Base-by-base conservation (phyloP, 2,329 filamentous ascomycete species). In the Trichoderma lentiforme region DNA sequence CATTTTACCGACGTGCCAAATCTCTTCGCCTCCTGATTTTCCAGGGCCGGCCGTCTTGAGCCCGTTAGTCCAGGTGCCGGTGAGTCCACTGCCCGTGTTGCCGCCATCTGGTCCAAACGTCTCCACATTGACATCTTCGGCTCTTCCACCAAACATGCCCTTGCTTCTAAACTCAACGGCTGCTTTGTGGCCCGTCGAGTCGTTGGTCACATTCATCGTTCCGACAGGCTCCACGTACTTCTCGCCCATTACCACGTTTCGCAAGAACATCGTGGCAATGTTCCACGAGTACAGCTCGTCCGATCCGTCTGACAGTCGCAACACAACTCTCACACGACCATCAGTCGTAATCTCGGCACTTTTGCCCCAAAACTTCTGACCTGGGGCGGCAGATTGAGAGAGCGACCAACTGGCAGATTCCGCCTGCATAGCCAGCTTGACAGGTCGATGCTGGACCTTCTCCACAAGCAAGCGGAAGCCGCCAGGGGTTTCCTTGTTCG, bases 291-390 rank as follows among this genome's bases (percentile, higher is more conserved):
- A 99, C 73, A 90, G 87, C 79, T 98, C 95, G 70, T 93, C 92
- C 1, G 85, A 88, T 2, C 88, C 87, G 79, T 96, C 88, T 0
- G 85, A 76, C 64, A 91, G 79, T 30, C 87, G 91, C 32, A 99
- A 84, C 51, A 91, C 89, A 51, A 98, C 86, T 63, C 95, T 89
- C 4, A 94, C 91, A 30, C 93, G 92, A 3, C 96, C 96, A 70
- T 98, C 95, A 0, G 94, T 98, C 73, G 93, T 96, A 74, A 99
- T 90, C 81, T 99, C 96, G 3, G 94, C 94, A 70, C 92, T 95
- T 84, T 98, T 98, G 71, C 96, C 96, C 96, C 96, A 98, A 84
- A 99, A 99, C 80, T 98, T 98, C 79, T 99, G 95, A 26, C 92
- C 92, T 0, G 96, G 96, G 71, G 92, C 91, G 0, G 96, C 93